phyloP scores from a whole-genome alignment of 1,139 yeast species.

The Taphrina flavorubra region DNA sequence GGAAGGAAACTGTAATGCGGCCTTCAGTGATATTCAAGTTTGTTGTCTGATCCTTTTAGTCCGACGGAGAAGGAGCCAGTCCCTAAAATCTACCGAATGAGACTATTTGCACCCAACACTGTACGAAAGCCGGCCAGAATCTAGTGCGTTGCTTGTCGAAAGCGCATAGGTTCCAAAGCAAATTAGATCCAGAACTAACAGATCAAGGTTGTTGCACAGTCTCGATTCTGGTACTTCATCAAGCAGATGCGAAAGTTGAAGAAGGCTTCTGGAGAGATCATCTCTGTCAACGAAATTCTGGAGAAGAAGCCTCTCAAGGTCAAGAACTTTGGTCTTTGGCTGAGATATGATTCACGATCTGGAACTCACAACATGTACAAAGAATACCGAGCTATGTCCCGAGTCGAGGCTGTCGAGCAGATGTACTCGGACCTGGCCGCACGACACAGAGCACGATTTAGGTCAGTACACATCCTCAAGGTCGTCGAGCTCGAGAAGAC shows the following conservation, averaged over 20 bases:
- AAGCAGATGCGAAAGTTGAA: slow-evolving; percentile 99
- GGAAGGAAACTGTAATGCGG: slow-evolving; percentile 83
- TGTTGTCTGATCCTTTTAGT: slow-evolving; percentile 46
- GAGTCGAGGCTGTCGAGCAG: slow-evolving; percentile 98
- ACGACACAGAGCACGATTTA: slow-evolving; percentile 99
- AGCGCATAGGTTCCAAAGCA: background rate
- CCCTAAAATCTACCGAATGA: slow-evolving; percentile 99
- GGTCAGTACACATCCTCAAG: slow-evolving; percentile 91
- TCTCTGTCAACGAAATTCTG: slow-evolving; percentile 82
- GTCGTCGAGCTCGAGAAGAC: slow-evolving; percentile 98
- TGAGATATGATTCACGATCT: slow-evolving; percentile 99
- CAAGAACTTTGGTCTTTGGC: slow-evolving; percentile 99
- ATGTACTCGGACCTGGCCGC: slow-evolving; percentile 99
- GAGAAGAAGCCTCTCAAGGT: slow-evolving; percentile 99
- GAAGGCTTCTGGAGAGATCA: slow-evolving; percentile 99
- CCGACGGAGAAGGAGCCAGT: slow-evolving; percentile 99
- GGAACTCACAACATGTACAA: slow-evolving; percentile 99
- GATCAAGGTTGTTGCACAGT: slow-evolving; percentile 91
- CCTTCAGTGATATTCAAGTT: background rate
- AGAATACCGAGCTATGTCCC: slow-evolving; percentile 99
- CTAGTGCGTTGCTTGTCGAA: background rate
- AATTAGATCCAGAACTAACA: background rate
- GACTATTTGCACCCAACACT: slow-evolving; percentile 87
- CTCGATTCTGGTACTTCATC: slow-evolving; percentile 99
- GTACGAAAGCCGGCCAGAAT: slow-evolving; percentile 13